phyloP scores from a whole-genome alignment of 163 green algal genomes.

The Scenedesmus sp. region DNA sequence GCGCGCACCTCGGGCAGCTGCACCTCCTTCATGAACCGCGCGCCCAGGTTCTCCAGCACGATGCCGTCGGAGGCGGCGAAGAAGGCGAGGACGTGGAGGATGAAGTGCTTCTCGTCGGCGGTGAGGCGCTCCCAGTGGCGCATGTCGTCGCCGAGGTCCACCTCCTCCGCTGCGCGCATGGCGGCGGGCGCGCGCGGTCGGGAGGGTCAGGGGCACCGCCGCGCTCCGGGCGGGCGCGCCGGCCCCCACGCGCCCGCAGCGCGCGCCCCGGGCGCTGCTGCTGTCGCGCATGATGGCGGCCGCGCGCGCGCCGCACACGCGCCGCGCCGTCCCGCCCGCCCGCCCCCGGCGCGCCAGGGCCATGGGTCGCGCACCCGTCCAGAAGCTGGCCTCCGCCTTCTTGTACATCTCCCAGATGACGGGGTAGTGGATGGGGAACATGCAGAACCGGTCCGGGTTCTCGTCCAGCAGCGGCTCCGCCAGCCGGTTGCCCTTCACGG shows the following conservation, averaged over 20 bases:
- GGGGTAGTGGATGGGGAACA: constrained; percentile 93
- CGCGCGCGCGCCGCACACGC: neutral
- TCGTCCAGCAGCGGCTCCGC: constrained; percentile 84
- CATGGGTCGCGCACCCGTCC: constrained; percentile 73
- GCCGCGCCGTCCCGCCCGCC: neutral
- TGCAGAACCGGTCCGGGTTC: constrained; percentile 91
- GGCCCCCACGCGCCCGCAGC: no score
- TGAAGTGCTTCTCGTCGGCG: constrained; percentile 88
- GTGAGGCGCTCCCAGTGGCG: constrained; percentile 87
- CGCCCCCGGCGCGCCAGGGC: no score
- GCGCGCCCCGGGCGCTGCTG: no score
- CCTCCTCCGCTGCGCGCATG: constrained; percentile 78
- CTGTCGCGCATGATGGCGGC: neutral
- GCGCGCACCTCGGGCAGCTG: constrained; percentile 83
- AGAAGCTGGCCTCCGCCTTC: constrained; percentile 97
- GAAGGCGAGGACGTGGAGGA: constrained; percentile 89
- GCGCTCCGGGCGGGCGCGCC: no score
- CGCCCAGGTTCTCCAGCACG: constrained; percentile 88
- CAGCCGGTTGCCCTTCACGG: constrained; percentile 15
- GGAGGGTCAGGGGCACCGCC: no score
- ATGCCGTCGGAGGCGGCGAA: constrained; percentile 92
- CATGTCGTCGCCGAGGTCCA: constrained; percentile 85
- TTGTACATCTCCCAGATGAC: constrained; percentile 96
- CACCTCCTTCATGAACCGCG: constrained; percentile 89
- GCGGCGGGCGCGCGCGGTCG: no score